Evolutionary conservation across 2,329 filamentous ascomycete genomes (phyloP), one percentile per base, ranked within the genome.

Genomic region (Colletotrichum gigasporum): DNA sequence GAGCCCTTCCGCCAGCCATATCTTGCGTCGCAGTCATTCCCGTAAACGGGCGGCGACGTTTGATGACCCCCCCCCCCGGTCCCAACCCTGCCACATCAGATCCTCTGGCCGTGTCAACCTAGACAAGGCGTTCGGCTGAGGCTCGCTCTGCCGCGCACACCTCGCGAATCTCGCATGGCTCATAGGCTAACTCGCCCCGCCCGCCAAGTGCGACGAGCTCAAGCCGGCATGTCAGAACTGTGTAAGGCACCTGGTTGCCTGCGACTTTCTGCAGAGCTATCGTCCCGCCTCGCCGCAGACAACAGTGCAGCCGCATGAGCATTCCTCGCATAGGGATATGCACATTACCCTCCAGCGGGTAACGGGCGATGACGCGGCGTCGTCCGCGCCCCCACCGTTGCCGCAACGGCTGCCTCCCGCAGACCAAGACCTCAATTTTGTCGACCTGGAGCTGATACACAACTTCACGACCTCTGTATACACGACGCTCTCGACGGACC

Each of bases 401-500:
- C 2, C 55, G 7, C n/a, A 18, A 2, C 14, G 12, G 7, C 5
- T 42, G 3, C n/a, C 42, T 2, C 41, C 56, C 2, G 26, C 79
- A 11, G 39, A 41, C 34, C 57, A 39, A 37, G 60, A 68, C 7
- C 70, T 80, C 16, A 79, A 80, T 39, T 67, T 83, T 1, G 68
- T 78, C 8, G 82, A 86, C 57, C 74, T 86, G 12, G 83, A 86
- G 65, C 77, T 87, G 2, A 75, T 87, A 3, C 83, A 87, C 70
- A 83, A 87, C 71, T 87, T 79, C 66, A 79, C 78, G 26, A 82
- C 79, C 0, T 80, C 79, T 6, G 86, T 85, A 1, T 80, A 78
- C 58, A 74, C 76, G 22, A 85, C 83, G 0, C 72, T 86, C 3
- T 78, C 79, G 4, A 74, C 72, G 6, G 78, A 82, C 28, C 73